phyloP scores from a whole-genome alignment of 1,284 basidiomycete species.

The Cryptococcus sp. region DNA sequence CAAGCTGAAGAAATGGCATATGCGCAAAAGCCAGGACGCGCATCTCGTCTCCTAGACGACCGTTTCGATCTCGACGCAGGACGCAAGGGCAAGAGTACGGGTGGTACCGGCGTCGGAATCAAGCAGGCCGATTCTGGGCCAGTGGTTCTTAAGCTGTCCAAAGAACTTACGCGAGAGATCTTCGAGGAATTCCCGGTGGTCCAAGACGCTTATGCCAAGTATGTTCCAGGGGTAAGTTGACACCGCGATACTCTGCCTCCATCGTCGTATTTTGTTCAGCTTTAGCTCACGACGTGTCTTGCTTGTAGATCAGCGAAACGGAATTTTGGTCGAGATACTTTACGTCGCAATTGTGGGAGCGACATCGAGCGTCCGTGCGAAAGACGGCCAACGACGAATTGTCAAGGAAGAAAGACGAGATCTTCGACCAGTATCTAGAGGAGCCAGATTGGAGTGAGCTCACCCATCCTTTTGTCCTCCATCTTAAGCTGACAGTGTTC shows the following conservation, averaged over 20 bases:
- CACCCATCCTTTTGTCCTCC: not conserved
- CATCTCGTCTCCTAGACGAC: conserved; percentile 85
- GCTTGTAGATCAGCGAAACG: conserved; percentile 71
- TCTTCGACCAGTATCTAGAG: conserved; percentile 94
- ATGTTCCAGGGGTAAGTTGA: conserved; percentile 66
- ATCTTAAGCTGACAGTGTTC: not conserved
- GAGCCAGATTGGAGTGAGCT: conserved; percentile 88
- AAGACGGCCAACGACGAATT: conserved; percentile 60
- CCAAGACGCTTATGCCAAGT: conserved; percentile 85
- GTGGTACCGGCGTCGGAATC: conserved; percentile 48
- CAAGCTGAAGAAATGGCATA: conserved; percentile 65
- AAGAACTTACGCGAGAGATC: conserved; percentile 89
- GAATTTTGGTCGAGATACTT: conserved; percentile 98
- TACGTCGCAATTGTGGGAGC: conserved; percentile 89
- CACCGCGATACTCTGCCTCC: not conserved
- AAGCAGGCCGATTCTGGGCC: conserved; percentile 58
- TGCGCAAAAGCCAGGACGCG: conserved; percentile 73
- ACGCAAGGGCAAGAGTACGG: conserved; percentile 33
- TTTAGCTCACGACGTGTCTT: conserved; percentile 1
- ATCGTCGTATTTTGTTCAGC: not conserved
- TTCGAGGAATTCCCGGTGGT: conserved; percentile 98
- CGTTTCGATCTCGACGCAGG: conserved; percentile 64
- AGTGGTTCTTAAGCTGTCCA: conserved; percentile 71
- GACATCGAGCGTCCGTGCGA: conserved; percentile 87
- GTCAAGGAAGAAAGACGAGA: conserved; percentile 84